phyloP scores from a whole-genome alignment of 208 protist genomes.

The Wallacemonas collosoma region DNA sequence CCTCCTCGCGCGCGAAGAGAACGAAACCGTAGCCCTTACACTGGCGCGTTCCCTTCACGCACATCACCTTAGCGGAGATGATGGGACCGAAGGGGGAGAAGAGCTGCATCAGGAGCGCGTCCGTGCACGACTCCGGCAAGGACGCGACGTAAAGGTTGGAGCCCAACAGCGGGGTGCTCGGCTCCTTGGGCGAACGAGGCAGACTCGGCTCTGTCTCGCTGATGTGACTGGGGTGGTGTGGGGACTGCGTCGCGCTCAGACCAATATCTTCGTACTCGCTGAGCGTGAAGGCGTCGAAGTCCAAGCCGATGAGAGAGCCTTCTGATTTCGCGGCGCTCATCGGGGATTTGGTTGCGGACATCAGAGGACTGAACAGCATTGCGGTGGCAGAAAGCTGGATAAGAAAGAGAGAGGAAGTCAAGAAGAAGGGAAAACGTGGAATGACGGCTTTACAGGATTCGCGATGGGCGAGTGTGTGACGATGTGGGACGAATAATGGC shows the following conservation, averaged over 20 bases:
- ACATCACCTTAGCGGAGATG: slow-evolving; percentile 72
- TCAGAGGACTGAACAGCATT: slow-evolving; percentile 5
- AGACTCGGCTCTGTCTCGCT: background rate
- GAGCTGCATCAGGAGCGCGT: slow-evolving; percentile 49
- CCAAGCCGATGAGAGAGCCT: background rate
- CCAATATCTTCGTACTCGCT: slow-evolving; percentile 16
- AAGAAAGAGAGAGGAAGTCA: background rate
- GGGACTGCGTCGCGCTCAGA: slow-evolving; percentile 12
- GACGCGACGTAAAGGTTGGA: slow-evolving; percentile 78
- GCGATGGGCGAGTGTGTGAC: too few species aligned
- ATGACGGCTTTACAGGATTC: too few species aligned
- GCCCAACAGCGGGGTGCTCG: slow-evolving; percentile 17
- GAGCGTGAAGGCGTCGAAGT: slow-evolving; percentile 14
- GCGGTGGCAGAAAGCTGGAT: background rate
- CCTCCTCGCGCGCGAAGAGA: slow-evolving; percentile 60
- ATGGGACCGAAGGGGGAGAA: slow-evolving; percentile 70
- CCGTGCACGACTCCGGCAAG: slow-evolving; percentile 57
- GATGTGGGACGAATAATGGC: too few species aligned
- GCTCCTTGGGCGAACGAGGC: background rate
- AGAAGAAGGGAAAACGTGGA: background rate
- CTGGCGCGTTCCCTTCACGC: slow-evolving; percentile 48
- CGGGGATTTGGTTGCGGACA: slow-evolving; percentile 1
- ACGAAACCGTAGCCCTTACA: slow-evolving; percentile 86
- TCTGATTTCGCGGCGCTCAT: background rate
- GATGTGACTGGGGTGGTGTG: slow-evolving; percentile 8